Evolutionary conservation across 768 basidiomycete species (phyloP).

Genomic region (Serendipita vermifera): DNA sequence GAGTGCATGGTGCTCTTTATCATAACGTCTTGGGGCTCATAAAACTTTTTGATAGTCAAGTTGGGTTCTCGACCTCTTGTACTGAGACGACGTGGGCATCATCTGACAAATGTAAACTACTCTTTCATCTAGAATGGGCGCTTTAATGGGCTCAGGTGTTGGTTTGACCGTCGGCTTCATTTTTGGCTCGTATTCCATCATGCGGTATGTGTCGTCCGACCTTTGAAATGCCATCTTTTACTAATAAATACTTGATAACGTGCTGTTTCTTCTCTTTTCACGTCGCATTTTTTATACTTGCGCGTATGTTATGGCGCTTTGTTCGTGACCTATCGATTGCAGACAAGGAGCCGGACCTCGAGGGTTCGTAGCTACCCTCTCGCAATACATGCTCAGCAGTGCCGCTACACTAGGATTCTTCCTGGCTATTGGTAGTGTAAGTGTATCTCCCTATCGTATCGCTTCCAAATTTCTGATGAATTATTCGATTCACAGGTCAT

Average conservation of each 20-base stretch:
- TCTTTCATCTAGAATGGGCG: conserved; percentile 64
- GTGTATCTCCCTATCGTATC: conserved; percentile 19
- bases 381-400: conserved; percentile 97
- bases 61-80: not conserved
- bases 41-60: conserved; percentile 14
- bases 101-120: not conserved
- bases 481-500: not conserved
- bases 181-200: conserved; percentile 85
- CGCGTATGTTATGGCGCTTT: too few relatives aligned
- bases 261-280: not conserved
- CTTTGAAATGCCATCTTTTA: not conserved
- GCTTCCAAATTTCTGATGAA: not conserved
- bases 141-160: conserved; percentile 83
- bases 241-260: conserved; percentile 1
- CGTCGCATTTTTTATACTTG: conserved; percentile 10
- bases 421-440: conserved; percentile 83
- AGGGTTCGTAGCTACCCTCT: conserved; percentile 80
- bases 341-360: conserved; percentile 87
- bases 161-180: conserved; percentile 96
- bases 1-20: conserved; percentile 19
- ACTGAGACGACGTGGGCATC: not conserved
- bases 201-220: conserved; percentile 44
- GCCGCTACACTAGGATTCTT: conserved; percentile 97
- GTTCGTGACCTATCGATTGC: conserved; percentile 11
- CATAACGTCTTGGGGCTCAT: conserved; percentile 11